Evolutionary conservation across 164 flowering plant genomes (phyloP), one percentile per base, ranked within the genome.

Genomic region (Berberis vulgaris): DNA sequence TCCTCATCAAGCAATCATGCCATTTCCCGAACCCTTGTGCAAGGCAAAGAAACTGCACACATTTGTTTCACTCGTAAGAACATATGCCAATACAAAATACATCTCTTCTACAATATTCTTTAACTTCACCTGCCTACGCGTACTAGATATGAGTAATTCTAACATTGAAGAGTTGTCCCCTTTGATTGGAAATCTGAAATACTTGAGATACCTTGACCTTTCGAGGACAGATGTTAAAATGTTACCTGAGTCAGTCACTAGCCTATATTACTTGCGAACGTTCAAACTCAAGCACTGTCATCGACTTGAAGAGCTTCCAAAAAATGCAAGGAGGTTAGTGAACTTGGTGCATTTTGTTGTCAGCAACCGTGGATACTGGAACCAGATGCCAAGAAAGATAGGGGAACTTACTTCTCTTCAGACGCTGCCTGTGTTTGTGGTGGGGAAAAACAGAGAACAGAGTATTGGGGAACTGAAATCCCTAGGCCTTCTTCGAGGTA

Each of bases 371-470:
- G 44, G 62, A 59, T 2, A n/a, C n/a, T 43, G 61, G 44, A 6
- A 26, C 2, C 40, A 63, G 11, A 40, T 40, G 47, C 58, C 49
- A 46, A 8, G 43, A 8, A 11, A 40, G 8, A 56, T 71, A 26
- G 60, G 53, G 40, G 40, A 12, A 12, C 45, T 71, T n/a, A 49
- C 4, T 45, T 40, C 7, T 2, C 73, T 77, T 7, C 69, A 68
- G 47, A 70, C 68, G 9, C 49, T 67, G 26, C 42, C 69, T 1
- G 5, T 63, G 13, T n/a, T 62, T 70, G 71, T 69, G 42, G 65
- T 49, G 10, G 3, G 42, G 1, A 43, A 52, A 52, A 54, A 41
- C 5, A 49, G 13, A 39, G 62, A 56, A 43, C 6, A n/a, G 6
- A 41, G 57, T 26, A 57, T 71, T 49, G 38, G 10, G 39, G 69